These are phyloP conservation scores for Quercus parvula DNA, from an alignment of 306 rosid genomes.

Conservation along the genomic window DNA sequence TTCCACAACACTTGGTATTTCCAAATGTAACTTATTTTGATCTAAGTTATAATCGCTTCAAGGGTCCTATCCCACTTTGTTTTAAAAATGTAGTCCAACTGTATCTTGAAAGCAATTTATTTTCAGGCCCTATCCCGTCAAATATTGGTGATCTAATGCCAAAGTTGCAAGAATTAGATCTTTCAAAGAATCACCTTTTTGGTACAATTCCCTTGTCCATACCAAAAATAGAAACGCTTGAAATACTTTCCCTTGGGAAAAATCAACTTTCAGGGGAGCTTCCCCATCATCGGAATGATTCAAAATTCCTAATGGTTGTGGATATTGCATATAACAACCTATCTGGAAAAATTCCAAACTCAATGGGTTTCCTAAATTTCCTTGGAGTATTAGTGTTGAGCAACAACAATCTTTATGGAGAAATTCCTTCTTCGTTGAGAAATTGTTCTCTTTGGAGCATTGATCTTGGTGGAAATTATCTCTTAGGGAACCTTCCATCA, in stretches of 20 bases:
- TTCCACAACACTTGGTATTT: too few species aligned
- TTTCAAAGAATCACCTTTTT: too few species aligned
- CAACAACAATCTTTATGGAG: neutral
- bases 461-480: slow-evolving; percentile 15
- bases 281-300: neutral
- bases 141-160: too few species aligned
- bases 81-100: too few species aligned
- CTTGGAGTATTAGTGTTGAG: neutral
- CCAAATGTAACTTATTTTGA: too few species aligned
- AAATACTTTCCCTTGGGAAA: neutral
- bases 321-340: slow-evolving; percentile 19
- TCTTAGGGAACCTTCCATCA: neutral
- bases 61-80: too few species aligned
- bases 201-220: slow-evolving; percentile 9
- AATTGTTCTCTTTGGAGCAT: neutral
- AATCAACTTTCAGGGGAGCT: neutral
- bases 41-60: too few species aligned
- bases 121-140: too few species aligned
- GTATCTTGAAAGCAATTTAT: too few species aligned
- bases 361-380: neutral
- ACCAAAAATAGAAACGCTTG: accelerated
- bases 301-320: neutral
- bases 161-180: too few species aligned
- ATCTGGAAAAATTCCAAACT: neutral
- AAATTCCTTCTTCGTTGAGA: neutral